Base-by-base conservation (phyloP, 2,329 filamentous ascomycete species). In the Metarhizium anisopliae region DNA sequence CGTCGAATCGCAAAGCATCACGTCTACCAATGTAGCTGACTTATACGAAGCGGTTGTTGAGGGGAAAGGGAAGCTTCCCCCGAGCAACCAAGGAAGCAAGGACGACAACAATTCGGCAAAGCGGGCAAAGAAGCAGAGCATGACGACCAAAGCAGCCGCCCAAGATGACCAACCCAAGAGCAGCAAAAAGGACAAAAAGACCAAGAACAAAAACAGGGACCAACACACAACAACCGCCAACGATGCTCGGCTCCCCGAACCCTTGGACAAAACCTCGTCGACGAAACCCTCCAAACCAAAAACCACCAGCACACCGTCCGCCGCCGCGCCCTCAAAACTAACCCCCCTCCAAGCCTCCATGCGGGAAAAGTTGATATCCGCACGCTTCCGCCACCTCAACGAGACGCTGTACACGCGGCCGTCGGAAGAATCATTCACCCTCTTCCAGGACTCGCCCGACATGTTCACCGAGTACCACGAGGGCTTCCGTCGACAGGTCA, bases 401-500 rank as follows among this genome's bases (percentile, higher is more conserved):
- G 89, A 99, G 75, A 93, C 90, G 0, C 85, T 99, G 14, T 99
- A 99, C 75, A 97, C 93, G 4, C 89, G 86, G 7, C 89, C 92
- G 1, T 99, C 94, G 0, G 77, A 78, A 40, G 85, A 94, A 61
- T 89, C 94, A n/a, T 84, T 94, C 63, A 75, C 80, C 52, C 83
- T 97, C 29, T 97, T 99, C 76, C 77, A 83, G 53, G 78, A 87
- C 38, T 90, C 89, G 52, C 94, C 94, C 0, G 90, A 95, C 67
- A 92, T 97, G 80, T 99, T 97, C 74, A 80, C 84, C 62, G 92
- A 97, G 73, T 99, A 99, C 72, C 94, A 99, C 74, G 87, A 91
- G 59, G 94, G 94, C 38, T 99, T 99, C 79, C 87, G 92, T 1
- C 89, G 92, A 54, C 94, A 99, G 74, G 94, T 97, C 57, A 86